Percentiles rank a stretch among this genome's conserved stretches.
These are phyloP conservation scores for Talaromyces sp. DNA, from an alignment of 2,329 filamentous ascomycete species.

Conservation along the genomic window DNA sequence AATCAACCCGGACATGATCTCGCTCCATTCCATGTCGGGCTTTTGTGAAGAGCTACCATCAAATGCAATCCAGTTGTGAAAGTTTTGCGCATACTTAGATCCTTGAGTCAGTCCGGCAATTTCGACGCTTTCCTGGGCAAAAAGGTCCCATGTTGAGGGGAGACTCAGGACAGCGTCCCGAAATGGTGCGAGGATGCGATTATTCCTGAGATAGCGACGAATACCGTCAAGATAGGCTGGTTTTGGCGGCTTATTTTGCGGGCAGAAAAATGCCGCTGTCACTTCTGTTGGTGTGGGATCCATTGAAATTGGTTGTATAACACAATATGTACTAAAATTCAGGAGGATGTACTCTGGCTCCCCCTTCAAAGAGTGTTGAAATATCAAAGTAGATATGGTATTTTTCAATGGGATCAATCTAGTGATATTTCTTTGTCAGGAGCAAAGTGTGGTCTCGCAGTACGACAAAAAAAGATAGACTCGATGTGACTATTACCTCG, in stretches of 20 bases:
- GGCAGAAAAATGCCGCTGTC: slow-evolving; percentile 10
- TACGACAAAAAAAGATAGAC: background rate
- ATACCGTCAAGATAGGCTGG: background rate
- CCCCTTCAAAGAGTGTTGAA: background rate
- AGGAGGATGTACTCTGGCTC: background rate
- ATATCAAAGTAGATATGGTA: background rate
- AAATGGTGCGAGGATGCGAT: slow-evolving; percentile 1
- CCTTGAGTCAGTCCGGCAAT: slow-evolving; percentile 7
- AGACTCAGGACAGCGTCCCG: slow-evolving; percentile 3
- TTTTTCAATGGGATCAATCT: background rate
- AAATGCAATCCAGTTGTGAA: slow-evolving; percentile 8
- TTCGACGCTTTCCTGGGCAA: background rate
- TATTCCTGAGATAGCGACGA: slow-evolving; percentile 7
- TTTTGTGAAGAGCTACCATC: background rate
- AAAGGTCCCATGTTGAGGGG: slow-evolving; percentile 3
- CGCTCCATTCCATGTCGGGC: slow-evolving; percentile 3
- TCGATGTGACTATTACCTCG: background rate
- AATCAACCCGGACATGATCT: slow-evolving; percentile 10
- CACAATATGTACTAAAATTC: background rate
- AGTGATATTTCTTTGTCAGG: background rate
- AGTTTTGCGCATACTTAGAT: slow-evolving; percentile 1
- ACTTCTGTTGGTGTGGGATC: background rate
- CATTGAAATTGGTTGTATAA: background rate
- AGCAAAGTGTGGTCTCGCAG: background rate
- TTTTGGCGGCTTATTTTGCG: slow-evolving; percentile 9